Evolutionary conservation across 345 rosid species (phyloP).

Genomic region (Syzygium jambos): DNA sequence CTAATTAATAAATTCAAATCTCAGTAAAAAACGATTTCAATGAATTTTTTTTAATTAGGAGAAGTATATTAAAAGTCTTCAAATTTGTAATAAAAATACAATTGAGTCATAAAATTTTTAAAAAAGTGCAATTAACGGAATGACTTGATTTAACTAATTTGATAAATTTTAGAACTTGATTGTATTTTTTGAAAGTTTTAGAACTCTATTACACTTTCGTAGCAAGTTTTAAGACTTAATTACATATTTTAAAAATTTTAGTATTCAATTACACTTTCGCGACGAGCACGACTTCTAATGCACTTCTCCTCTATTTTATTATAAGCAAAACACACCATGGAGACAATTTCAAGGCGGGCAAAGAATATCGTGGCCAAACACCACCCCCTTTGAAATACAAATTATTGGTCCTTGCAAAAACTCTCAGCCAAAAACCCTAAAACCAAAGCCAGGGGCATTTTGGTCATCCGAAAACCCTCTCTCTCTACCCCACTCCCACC

Average conservation of each 20-base stretch:
- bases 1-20: neutral
- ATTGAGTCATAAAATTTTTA: too few relatives aligned
- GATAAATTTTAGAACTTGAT: too few relatives aligned
- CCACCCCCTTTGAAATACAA: neutral
- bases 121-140: too few relatives aligned
- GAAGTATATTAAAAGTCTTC: too few relatives aligned
- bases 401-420: neutral
- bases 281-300: too few relatives aligned
- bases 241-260: too few relatives aligned
- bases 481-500: neutral
- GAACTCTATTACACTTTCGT: too few relatives aligned
- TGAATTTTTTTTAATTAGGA: neutral
- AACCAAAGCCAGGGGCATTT: neutral
- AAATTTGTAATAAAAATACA: too few relatives aligned
- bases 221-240: too few relatives aligned
- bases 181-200: too few relatives aligned
- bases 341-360: neutral
- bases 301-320: neutral
- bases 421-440: neutral
- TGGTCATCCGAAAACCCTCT: neutral
- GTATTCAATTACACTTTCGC: too few relatives aligned
- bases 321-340: neutral
- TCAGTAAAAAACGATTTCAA: neutral
- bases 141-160: too few relatives aligned
- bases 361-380: neutral